Base-by-base conservation (phyloP, 2,329 filamentous ascomycete genomes). In the Colletotrichum incanum region DNA sequence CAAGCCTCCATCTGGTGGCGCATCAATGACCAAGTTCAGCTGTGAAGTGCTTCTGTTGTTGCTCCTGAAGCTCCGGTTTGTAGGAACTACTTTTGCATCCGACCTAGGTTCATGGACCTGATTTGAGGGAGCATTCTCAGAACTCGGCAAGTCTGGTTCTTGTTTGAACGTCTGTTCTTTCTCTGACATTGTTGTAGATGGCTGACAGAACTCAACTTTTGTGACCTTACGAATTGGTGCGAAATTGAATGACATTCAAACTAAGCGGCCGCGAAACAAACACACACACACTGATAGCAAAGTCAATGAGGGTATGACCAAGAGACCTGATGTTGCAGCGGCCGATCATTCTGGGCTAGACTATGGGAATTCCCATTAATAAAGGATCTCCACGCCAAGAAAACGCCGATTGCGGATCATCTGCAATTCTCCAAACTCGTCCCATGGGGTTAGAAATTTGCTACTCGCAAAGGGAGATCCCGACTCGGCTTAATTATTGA, bases 1-100 rank as follows among this genome's bases (percentile, higher is more conserved):
- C 62, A 77, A 75, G 0, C 87, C 87, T 3, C 87, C 87, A 39
- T 89, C 86, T 0, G 87, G 87, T 0, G 87, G 86, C 23, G 87
- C 85, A 0, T 84, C 84, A 0, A 84, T 84, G 54, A 85, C 81
- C 65, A 79, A 76, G 61, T 79, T 84, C 1, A 82, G 82, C 34
- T 79, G 82, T 1, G 83, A 82, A 26, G 82, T 83, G 8, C 82
- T 81, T 20, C 81, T 77, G 73, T 83, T 86, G 12, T 86, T 68
- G 4, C 58, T 68, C 9, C 20, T 18, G 9, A 86, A 68, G 4
- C 39, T 61, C 16, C 16, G 20, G 31, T n/a, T 14, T 1, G 56
- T 56, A 6, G 39, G 8, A 0, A 2, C 23, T 4, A 6, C 49
- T 37, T 26, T 7, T 0, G 54, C 20, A 31, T 37, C 37, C 3